Base-by-base conservation (phyloP, 305 asterid genomes). In the Ilex paraguariensis region DNA sequence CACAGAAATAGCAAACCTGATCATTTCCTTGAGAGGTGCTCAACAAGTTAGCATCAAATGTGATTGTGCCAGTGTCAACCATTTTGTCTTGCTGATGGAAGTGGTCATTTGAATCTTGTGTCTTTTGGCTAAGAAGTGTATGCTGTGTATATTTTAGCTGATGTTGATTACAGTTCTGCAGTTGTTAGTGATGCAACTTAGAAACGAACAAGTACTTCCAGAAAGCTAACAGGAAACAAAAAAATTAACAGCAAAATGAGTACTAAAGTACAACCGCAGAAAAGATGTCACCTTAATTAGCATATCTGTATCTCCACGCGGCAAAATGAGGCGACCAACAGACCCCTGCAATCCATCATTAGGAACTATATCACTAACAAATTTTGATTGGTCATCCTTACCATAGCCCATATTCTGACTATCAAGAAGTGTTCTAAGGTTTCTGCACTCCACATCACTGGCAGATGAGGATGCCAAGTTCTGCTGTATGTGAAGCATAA, bases 181-280 rank as follows among this genome's bases (percentile, higher is more conserved):
- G 50, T 61, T 62, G 72, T 52, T n/a, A 62, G 61, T 72, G 69
- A 70, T 53, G 63, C 31, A 66, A 54, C 66, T 66, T 21, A 55
- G 49, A 60, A 66, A 42, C 49, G 42, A 36, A 36, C 42, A 36
- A 36, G 42, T 36, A 8, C 42, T 36, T 4, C 42, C 42, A 36
- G 42, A 36, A 36, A 36, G 42, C 42, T 36, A 31, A 28, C 59
- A 55, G 36, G 44, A 17, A 13, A 21, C 15, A 54, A 48, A 14
- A 45, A 53, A 10, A 45, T 39, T 36, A 39, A 60, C 56, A 39
- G 13, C 13, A 63, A 50, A 13, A 17, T 60, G 56, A 40, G 15
- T 56, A 49, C 52, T n/a, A 57, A 60, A 56, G 10, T 16, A 14
- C 21, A 50, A 59, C 32, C 12, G 42, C 39, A 66, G 12, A 30